Evolutionary conservation across 495 filamentous ascomycete genomes (phyloP), one percentile per base, ranked within the genome.

Genomic region (Tuber calosporum): DNA sequence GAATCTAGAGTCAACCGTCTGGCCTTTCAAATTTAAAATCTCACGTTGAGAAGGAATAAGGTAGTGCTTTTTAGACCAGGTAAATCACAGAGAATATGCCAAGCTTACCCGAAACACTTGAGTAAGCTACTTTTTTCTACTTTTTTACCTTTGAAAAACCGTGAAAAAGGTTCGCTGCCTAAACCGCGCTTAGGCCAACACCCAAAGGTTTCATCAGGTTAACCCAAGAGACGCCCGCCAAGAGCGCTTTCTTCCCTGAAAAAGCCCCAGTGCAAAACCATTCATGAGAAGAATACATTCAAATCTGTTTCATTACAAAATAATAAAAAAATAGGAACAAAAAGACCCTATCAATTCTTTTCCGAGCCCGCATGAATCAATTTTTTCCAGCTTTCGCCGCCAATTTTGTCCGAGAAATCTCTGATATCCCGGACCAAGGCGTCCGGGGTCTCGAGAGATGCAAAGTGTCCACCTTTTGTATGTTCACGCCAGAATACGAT

Each of bases 401-500:
- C 85, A 22, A 76, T 81, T 74, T 82, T 84, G 9, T 84, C 83
- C 81, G 89, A 88, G 87, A 90, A 90, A 39, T 74, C 80, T 72
- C 81, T 82, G 69, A 92, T 75, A 83, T 92, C 89, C 0, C 73
- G 80, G 0, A 84, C 86, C 7, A 90, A 80, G n/a, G 74, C 76
- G 13, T 88, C 83, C 4, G 90, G 88, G 37, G 78, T 74, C 74
- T 91, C 89, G 77, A 84, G 87, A 1, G 89, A 86, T 1, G 87
- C 86, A 80, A 91, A 91, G 80, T 92, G 90, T 0, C 90, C 89
- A 1, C 90, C 89, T 4, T 75, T 73, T 0, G 83, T 77, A 81
- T 90, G 82, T 39, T 84, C 75, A n/a, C 79, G 84, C 79, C 89
- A 86, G 62, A 83, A 86, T 2, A 89, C 87, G 0, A 91, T 77